A percentile compares a stretch with the other conserved stretches of the same genome.
Conservation (phyloP, 768 basidiomycete species). For the Tylopilus subfusipes region DNA sequence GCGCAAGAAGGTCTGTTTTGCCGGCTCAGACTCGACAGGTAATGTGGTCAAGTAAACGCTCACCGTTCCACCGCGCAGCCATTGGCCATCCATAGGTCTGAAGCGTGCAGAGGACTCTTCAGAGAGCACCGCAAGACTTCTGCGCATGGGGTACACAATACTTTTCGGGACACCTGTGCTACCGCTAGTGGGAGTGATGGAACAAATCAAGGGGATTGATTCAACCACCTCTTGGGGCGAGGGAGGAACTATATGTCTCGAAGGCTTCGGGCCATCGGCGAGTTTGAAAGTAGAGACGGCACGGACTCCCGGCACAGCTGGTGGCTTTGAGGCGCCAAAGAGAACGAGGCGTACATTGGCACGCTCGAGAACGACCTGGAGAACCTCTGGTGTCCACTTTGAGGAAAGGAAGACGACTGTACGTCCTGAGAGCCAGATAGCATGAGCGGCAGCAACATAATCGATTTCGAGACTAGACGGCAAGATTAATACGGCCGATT, state of each 20-base stretch:
- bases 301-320: conserved; percentile 5
- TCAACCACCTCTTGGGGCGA: conserved; percentile 14
- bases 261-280: conserved; percentile 8
- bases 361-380: conserved; percentile 20
- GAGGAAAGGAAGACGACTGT: conserved; percentile 26
- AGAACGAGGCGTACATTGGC: conserved; percentile 22
- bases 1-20: conserved; percentile 11
- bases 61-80: conserved; percentile 14
- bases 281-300: conserved; percentile 22
- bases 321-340: conserved; percentile 15
- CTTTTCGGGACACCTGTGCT: conserved; percentile 23
- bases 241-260: conserved; percentile 12
- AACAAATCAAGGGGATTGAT: conserved; percentile 6
- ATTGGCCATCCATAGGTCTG: conserved; percentile 16
- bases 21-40: background rate
- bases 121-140: conserved; percentile 11
- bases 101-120: conserved; percentile 9
- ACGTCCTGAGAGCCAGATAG: conserved; percentile 29
- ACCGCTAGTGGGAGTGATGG: conserved; percentile 22
- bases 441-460: conserved; percentile 27
- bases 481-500: background rate
- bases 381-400: conserved; percentile 25
- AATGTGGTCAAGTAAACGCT: background rate
- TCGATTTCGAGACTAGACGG: conserved; percentile 26
- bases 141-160: conserved; percentile 16